phyloP scores from a whole-genome alignment of 345 rosid genomes.

The Melastoma malabathricum region DNA sequence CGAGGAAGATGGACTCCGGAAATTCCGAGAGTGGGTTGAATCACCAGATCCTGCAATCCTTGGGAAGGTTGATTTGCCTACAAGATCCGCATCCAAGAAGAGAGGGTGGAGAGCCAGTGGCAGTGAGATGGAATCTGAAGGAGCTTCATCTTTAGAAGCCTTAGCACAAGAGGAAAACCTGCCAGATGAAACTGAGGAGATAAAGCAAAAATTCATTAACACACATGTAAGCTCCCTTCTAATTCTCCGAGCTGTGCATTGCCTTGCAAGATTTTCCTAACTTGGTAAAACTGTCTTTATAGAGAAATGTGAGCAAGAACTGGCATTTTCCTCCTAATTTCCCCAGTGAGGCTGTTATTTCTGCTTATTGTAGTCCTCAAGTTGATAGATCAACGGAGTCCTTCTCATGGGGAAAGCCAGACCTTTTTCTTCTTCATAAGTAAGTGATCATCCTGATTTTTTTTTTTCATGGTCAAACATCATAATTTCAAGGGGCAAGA shows the following conservation, averaged over 20 bases:
- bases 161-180: conserved; percentile 17
- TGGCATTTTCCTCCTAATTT: conserved; percentile 88
- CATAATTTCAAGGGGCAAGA: neutral
- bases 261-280: neutral
- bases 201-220: conserved; percentile 67
- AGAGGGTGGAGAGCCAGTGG: conserved; percentile 26
- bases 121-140: conserved; percentile 11
- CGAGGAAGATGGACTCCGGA: conserved; percentile 79
- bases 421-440: conserved; percentile 67
- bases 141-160: conserved; percentile 11
- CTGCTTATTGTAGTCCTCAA: conserved; percentile 78
- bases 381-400: conserved; percentile 83
- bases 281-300: conserved; percentile 7
- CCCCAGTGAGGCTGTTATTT: conserved; percentile 77
- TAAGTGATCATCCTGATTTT: conserved; percentile 13
- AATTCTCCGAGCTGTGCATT: neutral
- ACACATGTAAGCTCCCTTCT: conserved; percentile 44
- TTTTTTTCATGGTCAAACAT: neutral
- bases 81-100: conserved; percentile 24
- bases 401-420: conserved; percentile 94
- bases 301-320: conserved; percentile 98
- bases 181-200: conserved; percentile 21
- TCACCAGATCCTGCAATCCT: conserved; percentile 92
- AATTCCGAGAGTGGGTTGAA: conserved; percentile 90
- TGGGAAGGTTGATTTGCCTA: conserved; percentile 33